A percentile compares a stretch with the other conserved stretches of the same genome.
Conservation (phyloP, 129 eudicot species). For the Logfia minima region DNA sequence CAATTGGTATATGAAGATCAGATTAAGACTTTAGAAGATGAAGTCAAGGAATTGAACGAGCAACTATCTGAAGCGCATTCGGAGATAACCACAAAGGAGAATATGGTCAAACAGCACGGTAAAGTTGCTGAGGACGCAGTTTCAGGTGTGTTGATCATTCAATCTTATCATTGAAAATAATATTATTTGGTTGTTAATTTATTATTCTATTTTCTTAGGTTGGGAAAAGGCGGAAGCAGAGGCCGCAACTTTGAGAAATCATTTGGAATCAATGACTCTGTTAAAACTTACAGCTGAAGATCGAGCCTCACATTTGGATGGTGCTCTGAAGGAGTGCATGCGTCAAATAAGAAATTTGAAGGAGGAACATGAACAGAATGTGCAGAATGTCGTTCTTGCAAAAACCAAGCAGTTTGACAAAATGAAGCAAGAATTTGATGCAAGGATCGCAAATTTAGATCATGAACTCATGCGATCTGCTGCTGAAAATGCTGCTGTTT, state of each 20-base stretch:
- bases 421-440: conserved; percentile 71
- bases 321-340: conserved; percentile 98
- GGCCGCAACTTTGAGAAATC: conserved; percentile 76
- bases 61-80: conserved; percentile 70
- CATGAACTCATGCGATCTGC: conserved; percentile 76
- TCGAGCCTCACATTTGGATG: conserved; percentile 88
- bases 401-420: conserved; percentile 74
- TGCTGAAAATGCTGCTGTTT: conserved; percentile 81
- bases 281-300: conserved; percentile 94
- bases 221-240: conserved; percentile 99
- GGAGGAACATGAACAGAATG: conserved; percentile 82
- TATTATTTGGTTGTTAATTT: not conserved
- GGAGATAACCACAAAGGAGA: conserved; percentile 82
- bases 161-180: not conserved
- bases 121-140: conserved; percentile 99
- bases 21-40: conserved; percentile 68
- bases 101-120: conserved; percentile 83
- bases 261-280: conserved; percentile 83
- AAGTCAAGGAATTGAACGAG: conserved; percentile 72
- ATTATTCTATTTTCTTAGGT: conserved; percentile 46
- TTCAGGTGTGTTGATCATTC: conserved; percentile 54
- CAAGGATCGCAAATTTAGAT: conserved; percentile 60
- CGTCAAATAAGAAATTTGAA: conserved; percentile 83
- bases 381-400: conserved; percentile 56
- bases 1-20: conserved; percentile 54